These are phyloP conservation scores for Russula sp. DNA, from an alignment of 768 basidiomycete genomes.

Conservation along the genomic window DNA sequence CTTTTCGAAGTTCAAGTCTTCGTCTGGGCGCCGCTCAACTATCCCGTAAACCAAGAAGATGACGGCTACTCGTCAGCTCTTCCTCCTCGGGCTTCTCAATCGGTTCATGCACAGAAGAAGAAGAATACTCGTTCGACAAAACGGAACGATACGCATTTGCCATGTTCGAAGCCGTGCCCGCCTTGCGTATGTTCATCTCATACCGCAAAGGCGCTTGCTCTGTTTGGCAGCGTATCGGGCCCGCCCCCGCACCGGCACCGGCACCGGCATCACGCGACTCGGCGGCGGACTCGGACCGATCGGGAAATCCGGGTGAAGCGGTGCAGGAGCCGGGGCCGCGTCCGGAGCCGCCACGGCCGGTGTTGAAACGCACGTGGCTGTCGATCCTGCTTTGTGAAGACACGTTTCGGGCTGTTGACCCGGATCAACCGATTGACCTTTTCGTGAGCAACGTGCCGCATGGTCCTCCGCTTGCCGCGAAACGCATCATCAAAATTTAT, in stretches of 20 bases:
- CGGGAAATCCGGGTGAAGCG: too few species aligned
- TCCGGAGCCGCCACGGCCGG: background rate
- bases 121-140: slow-evolving; percentile 19
- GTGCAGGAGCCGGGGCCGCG: too few species aligned
- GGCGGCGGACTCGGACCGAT: too few species aligned
- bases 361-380: slow-evolving; percentile 15
- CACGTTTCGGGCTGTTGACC: slow-evolving; percentile 22
- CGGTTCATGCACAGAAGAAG: slow-evolving; percentile 22
- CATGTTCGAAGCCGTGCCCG: slow-evolving; percentile 20
- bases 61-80: slow-evolving; percentile 17
- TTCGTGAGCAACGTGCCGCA: slow-evolving; percentile 16
- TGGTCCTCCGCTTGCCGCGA: slow-evolving; percentile 23
- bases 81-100: slow-evolving; percentile 25
- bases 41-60: slow-evolving; percentile 11
- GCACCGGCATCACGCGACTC: too few species aligned
- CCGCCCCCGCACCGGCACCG: too few species aligned
- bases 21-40: slow-evolving; percentile 26
- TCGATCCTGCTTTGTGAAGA: slow-evolving; percentile 6
- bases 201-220: slow-evolving; percentile 21
- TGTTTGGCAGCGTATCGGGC: slow-evolving; percentile 11
- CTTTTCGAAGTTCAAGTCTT: slow-evolving; percentile 23
- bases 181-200: slow-evolving; percentile 27
- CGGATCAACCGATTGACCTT: slow-evolving; percentile 13
- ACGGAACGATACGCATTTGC: slow-evolving; percentile 25
- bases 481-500: background rate